These are phyloP conservation scores for Salix brachista DNA, from an alignment of 345 rosid genomes.

Conservation along the genomic window DNA sequence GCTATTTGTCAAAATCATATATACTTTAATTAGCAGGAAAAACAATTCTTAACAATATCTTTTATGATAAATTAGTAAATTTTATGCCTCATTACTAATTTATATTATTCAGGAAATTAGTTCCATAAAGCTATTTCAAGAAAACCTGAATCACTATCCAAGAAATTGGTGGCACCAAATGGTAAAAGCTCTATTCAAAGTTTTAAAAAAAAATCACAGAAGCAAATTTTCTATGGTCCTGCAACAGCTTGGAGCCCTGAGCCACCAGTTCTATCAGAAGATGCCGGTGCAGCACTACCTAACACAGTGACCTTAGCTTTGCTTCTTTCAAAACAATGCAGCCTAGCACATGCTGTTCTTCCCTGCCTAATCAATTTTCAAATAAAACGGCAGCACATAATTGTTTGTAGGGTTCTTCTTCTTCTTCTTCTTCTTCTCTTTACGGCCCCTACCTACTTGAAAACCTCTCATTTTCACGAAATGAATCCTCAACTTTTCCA, in stretches of 20 bases:
- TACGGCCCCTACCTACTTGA: too few species aligned
- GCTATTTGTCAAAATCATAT: too few species aligned
- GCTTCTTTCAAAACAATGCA: neutral
- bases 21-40: too few species aligned
- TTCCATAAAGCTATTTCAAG: too few species aligned
- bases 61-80: too few species aligned
- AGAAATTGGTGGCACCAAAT: too few species aligned
- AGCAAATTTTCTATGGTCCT: neutral
- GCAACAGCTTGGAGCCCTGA: slow-evolving; percentile 6
- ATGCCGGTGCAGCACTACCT: neutral
- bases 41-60: too few species aligned
- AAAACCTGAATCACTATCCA: too few species aligned
- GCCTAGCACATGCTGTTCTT: neutral
- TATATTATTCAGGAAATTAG: too few species aligned
- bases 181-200: neutral
- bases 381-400: neutral
- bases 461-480: neutral
- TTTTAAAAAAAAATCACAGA: neutral
- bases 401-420: neutral
- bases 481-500: neutral
- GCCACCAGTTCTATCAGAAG: neutral
- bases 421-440: neutral
- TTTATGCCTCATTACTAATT: too few species aligned
- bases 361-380: neutral
- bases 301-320: neutral